Base-by-base conservation (phyloP, 257 asterid species). In the Plantago major region DNA sequence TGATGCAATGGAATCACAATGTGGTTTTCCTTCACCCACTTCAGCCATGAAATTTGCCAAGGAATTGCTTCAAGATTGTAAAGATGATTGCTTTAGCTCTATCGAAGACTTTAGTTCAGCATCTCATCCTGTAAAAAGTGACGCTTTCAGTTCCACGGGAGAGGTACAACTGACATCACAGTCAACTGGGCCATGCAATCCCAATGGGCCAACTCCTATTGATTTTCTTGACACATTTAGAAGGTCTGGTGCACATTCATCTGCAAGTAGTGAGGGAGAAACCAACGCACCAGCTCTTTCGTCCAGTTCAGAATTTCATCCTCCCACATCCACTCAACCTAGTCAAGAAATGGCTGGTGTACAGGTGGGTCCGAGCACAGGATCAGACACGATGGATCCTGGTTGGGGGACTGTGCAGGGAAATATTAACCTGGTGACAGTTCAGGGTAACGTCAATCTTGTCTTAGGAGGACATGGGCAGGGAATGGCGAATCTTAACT, bases 261-360 rank as follows among this genome's bases (percentile, higher is more conserved):
- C 97, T 11, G 74, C 90, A 5, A 92, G 96, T 51, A 86, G 89
- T 47, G 94, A 83, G 69, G 88, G 88, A n/a, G 95, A 89, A 68
- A 89, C 87, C 2, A 82, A 68, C 42, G 83, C 75, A 28, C 78
- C 84, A 0, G 68, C 70, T 62, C 63, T 60, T 38, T 78, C 68
- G 19, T 62, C 79, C 37, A 83, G 82, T 67, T 74, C 90, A 3
- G 81, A 74, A 55, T 60, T 69, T 45, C 87, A 77, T 14, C 81
- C 82, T 19, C 83, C 78, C 14, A 65, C 75, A 33, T 26, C 69
- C 78, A 19, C 74, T 64, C 70, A 69, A 66, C 37, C 64, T 6
- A 67, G 56, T 51, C 87, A 74, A 65, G 76, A 72, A 46, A 64
- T 73, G 73, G 76, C 47, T 46, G 80, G 78, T 33, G 60, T 73